Evolutionary conservation across 805 yeast species (phyloP), one percentile per base, ranked within the genome.

Genomic region (Brettanomyces custersianus): DNA sequence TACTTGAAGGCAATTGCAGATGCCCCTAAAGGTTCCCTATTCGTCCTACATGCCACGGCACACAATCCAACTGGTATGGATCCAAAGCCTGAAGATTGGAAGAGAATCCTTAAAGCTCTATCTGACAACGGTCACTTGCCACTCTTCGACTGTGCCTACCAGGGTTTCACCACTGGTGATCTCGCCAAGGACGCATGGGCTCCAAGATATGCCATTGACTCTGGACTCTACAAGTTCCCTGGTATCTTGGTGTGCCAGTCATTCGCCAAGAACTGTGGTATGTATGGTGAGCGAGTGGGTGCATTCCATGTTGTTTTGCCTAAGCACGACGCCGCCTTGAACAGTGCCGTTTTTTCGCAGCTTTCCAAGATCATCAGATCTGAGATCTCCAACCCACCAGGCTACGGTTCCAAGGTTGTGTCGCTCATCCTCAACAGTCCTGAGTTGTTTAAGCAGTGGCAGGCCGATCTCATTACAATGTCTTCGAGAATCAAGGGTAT

Each of bases 1-100:
- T 76, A 79, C 52, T 47, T 88, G 25, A 45, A 49, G 10, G 63
- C 85, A 30, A 78, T 90, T 44, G 65, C 72, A 32, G 39, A 56
- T 16, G 94, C 96, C 10, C 80, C 80, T 37, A 55, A 58, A 6
- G 94, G 94, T 33, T 85, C 95, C 7, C 65, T 86, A 31, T 77
- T 90, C 48, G 60, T 90, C 39, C 68, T 90, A 41, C 98, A 90
- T 56, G 87, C 97, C 4, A 88, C 96, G 60, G 97, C 97, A 23
- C 98, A 90, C 63, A 90, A 90, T 60, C 97, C 98, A 40, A 90
- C 97, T 17, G 98, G 97, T 29, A 75, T 90, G 48, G 98, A 90
- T 59, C 97, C 97, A 39, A 75, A 82, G 3, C 65, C 67, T 40
- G 81, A 72, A 35, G 82, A 90, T 63, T 90, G 98, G 98, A 58